Evolutionary conservation across 2,329 filamentous ascomycete genomes (phyloP), one percentile per base, ranked within the genome.

Genomic region (Dryadomyces quercivorus): DNA sequence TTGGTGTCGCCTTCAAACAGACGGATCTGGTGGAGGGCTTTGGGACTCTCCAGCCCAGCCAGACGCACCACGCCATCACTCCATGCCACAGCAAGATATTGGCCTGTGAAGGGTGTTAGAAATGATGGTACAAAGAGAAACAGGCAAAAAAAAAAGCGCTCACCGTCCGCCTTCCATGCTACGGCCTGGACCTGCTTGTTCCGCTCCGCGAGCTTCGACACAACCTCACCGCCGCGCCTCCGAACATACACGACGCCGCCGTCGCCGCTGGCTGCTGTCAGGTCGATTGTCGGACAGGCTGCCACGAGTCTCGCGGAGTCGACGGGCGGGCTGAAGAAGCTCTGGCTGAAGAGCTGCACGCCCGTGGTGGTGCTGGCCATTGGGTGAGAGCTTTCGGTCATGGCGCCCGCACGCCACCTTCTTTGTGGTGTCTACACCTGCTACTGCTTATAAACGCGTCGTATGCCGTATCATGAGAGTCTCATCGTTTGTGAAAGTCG

Each of bases 241-340:
- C 86, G 91, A 46, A 95, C 82, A 60, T 85, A 77, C 18, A 96
- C 72, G 51, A 82, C 56, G 21, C 59, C 81, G 57, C 82, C 79
- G 16, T 77, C 75, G n/a, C 77, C 80, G 13, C 86, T 86, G 13
- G 90, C 75, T 5, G 85, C 84, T n/a, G 86, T 76, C 48, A 97
- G 75, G 69, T 96, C 88, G 72, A 95, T 87, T 9, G 84, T 85
- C 16, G 91, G 88, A 67, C 89, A 95, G 68, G 86, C 88, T 26
- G 83, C 77, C 38, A 92, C 74, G 51, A 85, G 77, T 49, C 75
- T 72, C 40, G 74, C 70, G 42, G 78, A 74, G 21, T 81, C 74
- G 22, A 75, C 74, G 48, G 75, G 70, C 10, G 61, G 59, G 51
- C 77, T 73, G 57, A 85, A 75, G 59, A 72, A 71, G 60, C 79